A percentile compares a stretch with the other conserved stretches of the same genome.
Evolutionary conservation across 495 filamentous ascomycete genomes (phyloP).

Genomic region (Staphylotrichum tortipilum): DNA sequence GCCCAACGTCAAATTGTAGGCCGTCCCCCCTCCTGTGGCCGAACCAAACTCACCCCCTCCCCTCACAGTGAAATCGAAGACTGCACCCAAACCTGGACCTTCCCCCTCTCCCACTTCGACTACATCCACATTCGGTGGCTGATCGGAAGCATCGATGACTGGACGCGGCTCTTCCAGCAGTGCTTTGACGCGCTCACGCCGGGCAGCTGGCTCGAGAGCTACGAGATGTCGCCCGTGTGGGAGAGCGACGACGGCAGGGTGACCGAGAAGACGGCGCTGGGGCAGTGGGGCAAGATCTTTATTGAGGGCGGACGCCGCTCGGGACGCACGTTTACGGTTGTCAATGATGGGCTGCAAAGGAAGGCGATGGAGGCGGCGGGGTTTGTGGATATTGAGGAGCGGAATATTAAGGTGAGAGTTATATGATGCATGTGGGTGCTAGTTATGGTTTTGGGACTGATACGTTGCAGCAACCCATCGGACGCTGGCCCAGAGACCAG

Average conservation of each 20-base stretch:
- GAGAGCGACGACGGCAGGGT: constrained; percentile 18
- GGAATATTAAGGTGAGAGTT: constrained; percentile 6
- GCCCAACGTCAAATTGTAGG: constrained; percentile 36
- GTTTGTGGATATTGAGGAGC: constrained; percentile 41
- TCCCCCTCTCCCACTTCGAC: constrained; percentile 46
- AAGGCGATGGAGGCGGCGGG: constrained; percentile 51
- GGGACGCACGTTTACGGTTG: constrained; percentile 13
- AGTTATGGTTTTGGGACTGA: too few species aligned
- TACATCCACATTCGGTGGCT: constrained; percentile 54
- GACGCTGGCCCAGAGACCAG: not conserved
- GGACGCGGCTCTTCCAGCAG: constrained; percentile 38
- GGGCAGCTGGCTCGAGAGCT: constrained; percentile 28
- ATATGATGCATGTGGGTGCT: too few species aligned
- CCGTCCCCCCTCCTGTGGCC: too few species aligned
- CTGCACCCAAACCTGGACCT: constrained; percentile 44
- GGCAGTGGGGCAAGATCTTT: constrained; percentile 26
- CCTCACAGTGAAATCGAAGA: constrained; percentile 41
- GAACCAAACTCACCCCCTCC: too few species aligned
- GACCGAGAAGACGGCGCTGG: constrained; percentile 20
- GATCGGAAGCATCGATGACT: constrained; percentile 47
- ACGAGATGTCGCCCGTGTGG: constrained; percentile 15
- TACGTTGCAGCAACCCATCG: constrained; percentile 11
- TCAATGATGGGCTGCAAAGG: constrained; percentile 38
- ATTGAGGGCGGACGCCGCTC: constrained; percentile 11
- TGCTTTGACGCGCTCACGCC: constrained; percentile 28